Evolutionary conservation across 495 filamentous ascomycete species (phyloP), one percentile per base, ranked within the genome.

Genomic region (Aspergillus steynii): DNA sequence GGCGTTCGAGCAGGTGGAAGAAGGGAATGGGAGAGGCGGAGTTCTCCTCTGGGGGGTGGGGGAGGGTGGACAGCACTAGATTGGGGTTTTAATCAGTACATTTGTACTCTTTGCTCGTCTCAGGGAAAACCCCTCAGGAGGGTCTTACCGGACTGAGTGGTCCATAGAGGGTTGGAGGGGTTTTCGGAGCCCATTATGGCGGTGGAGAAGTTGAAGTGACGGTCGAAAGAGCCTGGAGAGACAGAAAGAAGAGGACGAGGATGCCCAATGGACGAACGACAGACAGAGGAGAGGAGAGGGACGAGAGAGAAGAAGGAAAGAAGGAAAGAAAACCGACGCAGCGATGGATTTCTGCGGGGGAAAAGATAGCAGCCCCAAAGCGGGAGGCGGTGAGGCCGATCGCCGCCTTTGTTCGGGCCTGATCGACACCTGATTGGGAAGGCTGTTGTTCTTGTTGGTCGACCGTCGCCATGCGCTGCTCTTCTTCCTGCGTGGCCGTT

Each of bases 1-100:
- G 83, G 34, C 90, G 89, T 77, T 93, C 89, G 52, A 99, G 84
- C 59, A 97, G 77, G 77, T 99, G 95, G 69, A 99, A 91, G 81
- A 97, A 98, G 46, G 91, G 86, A 51, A 99, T 67, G 1, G 94
- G 93, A 0, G 93, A 93, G 53, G 75, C 74, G 20, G 91, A 81
- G 63, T 86, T 80, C 61, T 86, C 80, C 53, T 75, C 64, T 10
- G 84, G 88, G 28, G 81, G 76, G 60, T 79, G 67, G 45, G 79
- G 72, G 37, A 85, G 75, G 47, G 79, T 80, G 8, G 72, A 69
- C n/a, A 85, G 71, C 25, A 80, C 79, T 81, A 50, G 31, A 20
- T 29, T 37, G 3, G 47, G 10, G 12, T 1, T 47, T 14, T 54
- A 2, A 37, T n/a, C 29, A 53, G 46, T 25, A 42, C 20, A 12